These are phyloP conservation scores for Globisporangium emineosum DNA, from an alignment of 352 stramenopile species.

Conservation along the genomic window DNA sequence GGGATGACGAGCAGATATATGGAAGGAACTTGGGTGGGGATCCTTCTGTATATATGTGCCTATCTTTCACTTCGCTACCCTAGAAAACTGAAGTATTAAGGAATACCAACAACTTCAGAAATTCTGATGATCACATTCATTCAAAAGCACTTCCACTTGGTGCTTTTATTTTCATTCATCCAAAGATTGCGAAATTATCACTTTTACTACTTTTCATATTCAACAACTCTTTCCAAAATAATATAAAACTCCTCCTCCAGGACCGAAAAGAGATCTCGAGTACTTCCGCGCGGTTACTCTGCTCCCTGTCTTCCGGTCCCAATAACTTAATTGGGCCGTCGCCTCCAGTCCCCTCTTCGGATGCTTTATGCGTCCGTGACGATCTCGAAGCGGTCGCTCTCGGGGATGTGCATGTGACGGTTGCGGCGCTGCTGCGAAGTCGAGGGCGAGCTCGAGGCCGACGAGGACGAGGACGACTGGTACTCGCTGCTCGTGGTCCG, in stretches of 20 bases:
- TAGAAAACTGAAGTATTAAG: no score
- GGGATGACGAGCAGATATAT: neutral
- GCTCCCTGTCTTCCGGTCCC: neutral
- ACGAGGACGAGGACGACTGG: neutral
- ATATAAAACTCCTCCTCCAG: neutral
- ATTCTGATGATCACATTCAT: neutral
- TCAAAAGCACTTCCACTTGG: neutral
- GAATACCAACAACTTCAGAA: no score
- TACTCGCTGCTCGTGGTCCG: constrained; percentile 5
- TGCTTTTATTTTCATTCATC: no score
- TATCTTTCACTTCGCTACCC: no score
- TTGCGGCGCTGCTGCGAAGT: neutral
- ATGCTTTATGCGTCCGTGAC: neutral
- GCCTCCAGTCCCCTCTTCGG: neutral
- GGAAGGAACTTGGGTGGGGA: neutral
- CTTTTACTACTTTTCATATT: neutral
- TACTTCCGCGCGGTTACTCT: neutral
- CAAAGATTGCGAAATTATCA: no score
- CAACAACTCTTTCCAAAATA: neutral
- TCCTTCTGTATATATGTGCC: no score
- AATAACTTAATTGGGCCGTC: constrained; percentile 1
- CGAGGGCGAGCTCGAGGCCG: neutral
- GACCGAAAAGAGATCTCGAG: neutral
- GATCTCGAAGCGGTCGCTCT: constrained; percentile 6
- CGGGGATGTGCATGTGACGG: neutral